These are phyloP conservation scores for Puccinia novopanici DNA, from an alignment of 1,284 basidiomycete genomes.

Conservation along the genomic window DNA sequence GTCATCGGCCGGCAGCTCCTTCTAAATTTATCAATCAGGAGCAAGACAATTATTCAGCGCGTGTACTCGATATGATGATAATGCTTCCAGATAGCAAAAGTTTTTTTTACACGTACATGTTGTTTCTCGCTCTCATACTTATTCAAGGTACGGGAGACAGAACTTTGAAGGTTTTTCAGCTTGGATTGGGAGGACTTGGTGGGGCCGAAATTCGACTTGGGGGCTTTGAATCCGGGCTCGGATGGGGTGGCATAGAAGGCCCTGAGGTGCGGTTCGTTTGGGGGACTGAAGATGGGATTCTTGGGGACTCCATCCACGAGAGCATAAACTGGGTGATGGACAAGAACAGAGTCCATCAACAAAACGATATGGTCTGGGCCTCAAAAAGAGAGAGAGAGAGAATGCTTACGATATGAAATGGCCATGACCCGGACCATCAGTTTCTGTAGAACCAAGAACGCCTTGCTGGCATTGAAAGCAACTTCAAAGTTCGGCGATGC, in stretches of 20 bases:
- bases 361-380: too few species aligned
- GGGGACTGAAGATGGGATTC: slow-evolving; percentile 36
- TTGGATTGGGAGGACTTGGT: not conserved
- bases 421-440: slow-evolving; percentile 48
- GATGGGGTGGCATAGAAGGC: not conserved
- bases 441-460: slow-evolving; percentile 40
- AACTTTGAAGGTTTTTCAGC: not conserved
- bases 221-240: slow-evolving; percentile 8
- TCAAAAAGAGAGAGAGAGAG: too few species aligned
- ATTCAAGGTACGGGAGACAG: slow-evolving; percentile 10
- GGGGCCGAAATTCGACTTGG: not conserved
- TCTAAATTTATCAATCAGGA: not conserved
- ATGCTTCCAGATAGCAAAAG: not conserved
- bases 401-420: slow-evolving; percentile 45
- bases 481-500: slow-evolving; percentile 31
- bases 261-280: slow-evolving; percentile 5
- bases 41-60: not conserved
- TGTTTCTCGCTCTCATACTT: slow-evolving; percentile 41
- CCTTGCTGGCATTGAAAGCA: slow-evolving; percentile 27
- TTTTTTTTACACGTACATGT: not conserved
- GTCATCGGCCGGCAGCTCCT: not conserved
- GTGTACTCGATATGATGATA: too few species aligned
- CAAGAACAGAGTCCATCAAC: too few species aligned
- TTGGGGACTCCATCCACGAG: slow-evolving; percentile 40
- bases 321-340: slow-evolving; percentile 23